Conservation (phyloP, 495 filamentous ascomycete genomes). For the Penicillium silybi region DNA sequence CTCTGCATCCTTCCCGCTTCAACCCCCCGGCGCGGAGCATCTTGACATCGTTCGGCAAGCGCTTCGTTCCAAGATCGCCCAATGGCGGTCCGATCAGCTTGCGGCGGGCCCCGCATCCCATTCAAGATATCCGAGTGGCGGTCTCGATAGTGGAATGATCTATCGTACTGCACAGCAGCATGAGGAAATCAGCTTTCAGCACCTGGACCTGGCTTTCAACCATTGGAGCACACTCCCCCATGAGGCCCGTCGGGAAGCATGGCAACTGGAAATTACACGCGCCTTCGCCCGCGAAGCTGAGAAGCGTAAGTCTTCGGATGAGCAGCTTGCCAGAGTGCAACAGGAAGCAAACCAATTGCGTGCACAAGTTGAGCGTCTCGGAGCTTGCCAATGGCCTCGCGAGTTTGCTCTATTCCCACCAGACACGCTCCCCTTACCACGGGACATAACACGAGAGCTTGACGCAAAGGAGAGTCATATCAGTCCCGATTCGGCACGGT, state of each 20-base stretch:
- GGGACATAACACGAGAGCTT: slow-evolving; percentile 42
- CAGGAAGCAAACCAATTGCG: slow-evolving; percentile 73
- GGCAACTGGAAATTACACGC: slow-evolving; percentile 75
- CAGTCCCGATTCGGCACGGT: slow-evolving; percentile 36
- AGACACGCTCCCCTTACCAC: slow-evolving; percentile 55
- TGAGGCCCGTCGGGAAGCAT: slow-evolving; percentile 57
- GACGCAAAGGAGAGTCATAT: slow-evolving; percentile 35
- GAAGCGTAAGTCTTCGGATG: slow-evolving; percentile 57
- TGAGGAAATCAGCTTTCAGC: slow-evolving; percentile 56
- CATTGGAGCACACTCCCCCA: slow-evolving; percentile 62
- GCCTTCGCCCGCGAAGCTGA: slow-evolving; percentile 66
- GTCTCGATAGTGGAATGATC: slow-evolving; percentile 38
- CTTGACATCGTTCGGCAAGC: slow-evolving; percentile 63
- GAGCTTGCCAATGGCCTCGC: slow-evolving; percentile 62
- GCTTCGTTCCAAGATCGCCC: slow-evolving; percentile 60
- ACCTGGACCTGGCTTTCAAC: slow-evolving; percentile 65
- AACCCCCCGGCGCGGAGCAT: slow-evolving; percentile 65
- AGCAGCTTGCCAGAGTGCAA: slow-evolving; percentile 56
- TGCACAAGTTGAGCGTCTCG: slow-evolving; percentile 63
- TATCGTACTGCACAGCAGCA: slow-evolving; percentile 50
- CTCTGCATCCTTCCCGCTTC: slow-evolving; percentile 67
- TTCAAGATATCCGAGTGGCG: slow-evolving; percentile 21
- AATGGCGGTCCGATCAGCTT: slow-evolving; percentile 51
- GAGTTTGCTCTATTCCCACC: slow-evolving; percentile 67
- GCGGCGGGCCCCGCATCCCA: slow-evolving; percentile 25